Evolutionary conservation across 2,329 filamentous ascomycete genomes (phyloP).

Genomic region (Exutisphaerella laricina): DNA sequence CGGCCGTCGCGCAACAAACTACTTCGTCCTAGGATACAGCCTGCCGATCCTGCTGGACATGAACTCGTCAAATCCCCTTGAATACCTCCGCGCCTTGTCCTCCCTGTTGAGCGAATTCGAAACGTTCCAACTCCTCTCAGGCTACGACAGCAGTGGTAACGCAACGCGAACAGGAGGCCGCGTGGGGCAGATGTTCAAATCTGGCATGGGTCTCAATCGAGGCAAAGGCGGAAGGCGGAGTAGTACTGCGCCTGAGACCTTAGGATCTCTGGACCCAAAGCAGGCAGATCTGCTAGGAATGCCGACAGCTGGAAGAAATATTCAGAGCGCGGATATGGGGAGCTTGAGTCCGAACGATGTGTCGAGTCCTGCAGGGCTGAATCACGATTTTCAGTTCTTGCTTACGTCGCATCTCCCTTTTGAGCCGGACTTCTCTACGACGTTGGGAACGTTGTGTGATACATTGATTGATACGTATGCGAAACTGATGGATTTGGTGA

Average conservation of each 20-base stretch:
- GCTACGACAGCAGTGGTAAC: slow-evolving; percentile 60
- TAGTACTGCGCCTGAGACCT: slow-evolving; percentile 48
- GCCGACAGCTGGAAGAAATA: slow-evolving; percentile 11
- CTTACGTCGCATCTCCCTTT: slow-evolving; percentile 91
- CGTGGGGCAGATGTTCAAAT: slow-evolving; percentile 54
- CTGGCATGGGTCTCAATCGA: slow-evolving; percentile 36
- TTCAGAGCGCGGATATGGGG: slow-evolving; percentile 8
- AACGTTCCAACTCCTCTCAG: slow-evolving; percentile 79
- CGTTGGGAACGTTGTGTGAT: slow-evolving; percentile 91
- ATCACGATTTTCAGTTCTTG: slow-evolving; percentile 80
- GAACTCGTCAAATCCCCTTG: slow-evolving; percentile 68
- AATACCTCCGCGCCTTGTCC: slow-evolving; percentile 83
- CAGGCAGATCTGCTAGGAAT: slow-evolving; percentile 22
- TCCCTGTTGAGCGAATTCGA: slow-evolving; percentile 87
- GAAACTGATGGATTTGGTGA: slow-evolving; percentile 67
- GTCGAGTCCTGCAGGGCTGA: slow-evolving; percentile 48
- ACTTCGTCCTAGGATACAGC: slow-evolving; percentile 85
- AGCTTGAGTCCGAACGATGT: slow-evolving; percentile 25
- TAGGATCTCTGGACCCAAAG: slow-evolving; percentile 11
- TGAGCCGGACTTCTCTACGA: slow-evolving; percentile 95
- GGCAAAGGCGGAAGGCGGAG: slow-evolving; percentile 45
- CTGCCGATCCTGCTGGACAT: slow-evolving; percentile 86
- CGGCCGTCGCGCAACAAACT: slow-evolving; percentile 85
- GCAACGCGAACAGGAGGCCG: slow-evolving; percentile 71
- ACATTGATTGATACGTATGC: slow-evolving; percentile 90